Evolutionary conservation across 2,329 filamentous ascomycete species (phyloP), one percentile per base, ranked within the genome.

Genomic region (Botrytis fragariae): DNA sequence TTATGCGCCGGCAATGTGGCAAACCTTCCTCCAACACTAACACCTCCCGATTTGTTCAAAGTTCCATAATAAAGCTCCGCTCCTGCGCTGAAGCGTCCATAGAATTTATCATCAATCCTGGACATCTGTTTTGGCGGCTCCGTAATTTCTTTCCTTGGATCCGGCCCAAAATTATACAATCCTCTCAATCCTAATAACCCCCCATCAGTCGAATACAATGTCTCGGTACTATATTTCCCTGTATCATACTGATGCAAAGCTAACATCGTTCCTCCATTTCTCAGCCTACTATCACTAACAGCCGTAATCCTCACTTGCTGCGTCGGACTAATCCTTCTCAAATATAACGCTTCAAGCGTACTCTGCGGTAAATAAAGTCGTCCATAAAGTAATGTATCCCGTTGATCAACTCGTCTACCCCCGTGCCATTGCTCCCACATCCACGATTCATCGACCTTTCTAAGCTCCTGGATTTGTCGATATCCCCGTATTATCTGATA

Each of bases 61-160:
- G 95, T 92, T 35, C 95, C 96, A 84, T 99, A 99, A 84, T 98
- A 99, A 51, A 97, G 86, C 83, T 99, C 96, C 72, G 91, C 95
- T 51, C 96, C 96, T 4, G 93, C 93, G 79, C 93, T 97, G 81
- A 98, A 94, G 32, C 95, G 90, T 14, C 93, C 95, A 84, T 90
- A 92, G 74, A 91, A 89, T 77, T 87, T 88, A 80, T 92, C 90
- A 74, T 82, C 84, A 2, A 77, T 79, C 39, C 79, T 79, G 1
- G 75, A 75, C 16, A 54, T 69, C n/a, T 69, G 65, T 57, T 69
- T 68, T 3, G 48, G 45, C 18, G 75, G 75, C 61, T 76, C 77
- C 72, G 72, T 78, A 39, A 73, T 71, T 72, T 76, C 76, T 48
- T 77, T 75, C 61, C 77, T 76, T 12, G 78, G 76, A 74, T 78